A percentile compares a stretch with the other conserved stretches of the same genome.
phyloP scores from a whole-genome alignment of 78 protist species.

The Tieghemostelium lacteum region DNA sequence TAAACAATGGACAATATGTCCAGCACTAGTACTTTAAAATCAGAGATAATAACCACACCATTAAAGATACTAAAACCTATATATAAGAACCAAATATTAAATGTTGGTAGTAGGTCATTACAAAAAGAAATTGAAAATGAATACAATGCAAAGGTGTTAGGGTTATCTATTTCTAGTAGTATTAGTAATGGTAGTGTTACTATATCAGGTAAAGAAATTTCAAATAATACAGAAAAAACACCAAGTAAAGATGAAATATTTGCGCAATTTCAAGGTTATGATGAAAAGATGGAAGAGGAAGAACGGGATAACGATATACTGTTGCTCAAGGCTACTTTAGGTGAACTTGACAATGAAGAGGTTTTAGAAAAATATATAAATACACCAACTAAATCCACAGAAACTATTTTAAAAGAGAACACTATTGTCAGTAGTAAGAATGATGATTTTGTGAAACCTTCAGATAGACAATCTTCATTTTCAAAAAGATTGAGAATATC shows the following conservation, averaged over 20 bases:
- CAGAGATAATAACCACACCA: too few species aligned
- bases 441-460: neutral
- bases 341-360: conserved; percentile 34
- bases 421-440: neutral
- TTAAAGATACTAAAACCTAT: too few species aligned
- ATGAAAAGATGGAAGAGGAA: neutral
- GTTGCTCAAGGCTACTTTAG: conserved; percentile 49
- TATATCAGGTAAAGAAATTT: neutral
- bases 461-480: neutral
- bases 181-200: neutral
- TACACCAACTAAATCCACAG: neutral
- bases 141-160: too few species aligned
- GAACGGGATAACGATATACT: conserved; percentile 48
- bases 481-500: neutral
- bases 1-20: too few species aligned
- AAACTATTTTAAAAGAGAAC: neutral
- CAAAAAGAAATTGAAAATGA: too few species aligned
- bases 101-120: too few species aligned
- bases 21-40: too few species aligned
- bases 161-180: too few species aligned
- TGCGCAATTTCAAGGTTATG: conserved; percentile 34
- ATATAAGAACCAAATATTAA: too few species aligned
- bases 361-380: conserved; percentile 13
- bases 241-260: conserved; percentile 11
- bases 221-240: neutral